phyloP scores from a whole-genome alignment of 345 rosid genomes.

The Salix dunnii region DNA sequence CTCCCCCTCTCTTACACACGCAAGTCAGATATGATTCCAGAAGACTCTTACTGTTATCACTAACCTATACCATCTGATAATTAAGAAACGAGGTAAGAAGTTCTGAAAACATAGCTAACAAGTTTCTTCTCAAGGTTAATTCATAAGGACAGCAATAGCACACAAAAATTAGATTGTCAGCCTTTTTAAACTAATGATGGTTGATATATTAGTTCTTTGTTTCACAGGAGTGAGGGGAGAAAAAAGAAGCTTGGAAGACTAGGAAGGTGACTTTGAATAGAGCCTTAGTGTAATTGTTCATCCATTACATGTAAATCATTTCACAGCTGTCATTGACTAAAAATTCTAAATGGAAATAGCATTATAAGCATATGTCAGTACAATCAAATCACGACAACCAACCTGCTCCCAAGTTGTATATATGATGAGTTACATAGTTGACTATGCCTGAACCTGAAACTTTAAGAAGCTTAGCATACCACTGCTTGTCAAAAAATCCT shows the following conservation, averaged over 20 bases:
- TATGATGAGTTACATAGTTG: conserved; percentile 73
- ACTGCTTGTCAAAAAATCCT: conserved; percentile 68
- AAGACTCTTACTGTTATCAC: neutral
- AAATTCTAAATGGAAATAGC: neutral
- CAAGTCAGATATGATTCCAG: neutral
- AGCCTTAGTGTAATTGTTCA: neutral
- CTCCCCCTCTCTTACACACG: neutral
- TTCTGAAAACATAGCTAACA: neutral
- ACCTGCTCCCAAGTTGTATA: conserved; percentile 97
- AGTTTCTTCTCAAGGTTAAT: neutral
- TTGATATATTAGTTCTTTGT: neutral
- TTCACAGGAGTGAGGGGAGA: neutral
- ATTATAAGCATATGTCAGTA: neutral
- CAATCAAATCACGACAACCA: neutral
- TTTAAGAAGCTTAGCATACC: conserved; percentile 75
- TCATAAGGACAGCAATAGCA: neutral
- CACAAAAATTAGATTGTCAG: neutral
- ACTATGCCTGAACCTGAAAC: conserved; percentile 61
- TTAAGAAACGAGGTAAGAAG: neutral
- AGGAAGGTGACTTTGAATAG: neutral
- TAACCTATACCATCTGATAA: neutral
- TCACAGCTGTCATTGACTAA: too few relatives aligned
- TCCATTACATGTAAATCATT: too few relatives aligned
- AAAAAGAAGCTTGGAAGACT: neutral
- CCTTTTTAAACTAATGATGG: neutral